Evolutionary conservation across 2,329 filamentous ascomycete genomes (phyloP).

Genomic region (Neurospora sp.): DNA sequence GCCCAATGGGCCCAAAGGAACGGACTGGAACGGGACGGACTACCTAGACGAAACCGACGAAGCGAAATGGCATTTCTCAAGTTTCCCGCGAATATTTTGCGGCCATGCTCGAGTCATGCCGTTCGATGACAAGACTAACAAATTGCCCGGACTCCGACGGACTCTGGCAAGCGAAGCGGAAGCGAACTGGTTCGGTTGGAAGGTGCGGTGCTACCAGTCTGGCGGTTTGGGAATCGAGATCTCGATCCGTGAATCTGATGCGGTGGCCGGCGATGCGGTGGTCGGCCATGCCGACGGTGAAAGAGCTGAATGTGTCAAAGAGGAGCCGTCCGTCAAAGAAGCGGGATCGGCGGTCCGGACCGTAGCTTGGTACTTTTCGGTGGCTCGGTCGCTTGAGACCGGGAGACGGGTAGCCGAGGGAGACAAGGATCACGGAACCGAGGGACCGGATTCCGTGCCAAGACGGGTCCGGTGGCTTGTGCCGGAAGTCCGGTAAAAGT

Average conservation of each 20-base stretch:
- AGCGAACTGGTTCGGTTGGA: not conserved
- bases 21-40: not conserved
- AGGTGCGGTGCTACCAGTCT: not conserved
- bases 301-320: not conserved
- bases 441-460: too few species aligned
- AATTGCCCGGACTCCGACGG: not conserved
- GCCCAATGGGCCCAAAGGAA: not conserved
- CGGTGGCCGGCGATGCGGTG: too few species aligned
- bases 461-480: too few species aligned
- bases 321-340: not conserved
- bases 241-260: not conserved
- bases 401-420: too few species aligned
- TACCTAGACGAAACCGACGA: not conserved
- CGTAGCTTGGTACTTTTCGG: not conserved
- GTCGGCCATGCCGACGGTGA: not conserved
- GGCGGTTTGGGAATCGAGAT: not conserved
- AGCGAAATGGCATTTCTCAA: not conserved
- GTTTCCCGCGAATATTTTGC: not conserved
- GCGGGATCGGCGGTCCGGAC: not conserved
- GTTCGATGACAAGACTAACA: not conserved
- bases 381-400: too few species aligned
- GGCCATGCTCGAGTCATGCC: not conserved
- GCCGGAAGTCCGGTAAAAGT: too few species aligned
- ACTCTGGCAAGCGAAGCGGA: not conserved
- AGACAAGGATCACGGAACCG: too few species aligned